Base-by-base conservation (phyloP, 305 asterid species). In the Ruellia speciosa region DNA sequence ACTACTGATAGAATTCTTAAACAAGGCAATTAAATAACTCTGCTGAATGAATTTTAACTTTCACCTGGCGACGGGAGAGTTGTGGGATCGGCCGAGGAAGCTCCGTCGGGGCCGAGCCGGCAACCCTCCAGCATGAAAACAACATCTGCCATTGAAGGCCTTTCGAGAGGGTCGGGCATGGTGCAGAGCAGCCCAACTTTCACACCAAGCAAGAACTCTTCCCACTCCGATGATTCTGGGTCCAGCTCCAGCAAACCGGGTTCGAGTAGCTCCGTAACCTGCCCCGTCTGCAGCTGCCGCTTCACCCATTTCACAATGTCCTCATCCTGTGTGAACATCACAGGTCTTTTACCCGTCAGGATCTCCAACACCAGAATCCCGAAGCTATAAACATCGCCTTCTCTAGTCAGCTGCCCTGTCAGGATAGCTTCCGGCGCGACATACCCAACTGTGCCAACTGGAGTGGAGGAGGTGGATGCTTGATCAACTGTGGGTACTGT, bases 121-220 rank as follows among this genome's bases (percentile, higher is more conserved):
- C 93, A 84, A 9, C 86, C 83, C 73, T 84, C 93, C 3, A 84
- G 84, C 93, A 84, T 84, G 75, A 81, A 84, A 56, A 84, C 86
- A 1, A 81, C 78, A 41, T 84, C 93, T 3, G 75, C 64, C 93
- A 84, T 84, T 9, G 84, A 53, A 40, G 93, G 93, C 59, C 93
- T 70, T 54, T 84, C 88, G 0, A 53, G 31, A 49, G 88, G 86
- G 37, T 84, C 93, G 0, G 84, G 75, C 82, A 79, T 78, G 56
- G 93, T 84, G 70, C 88, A 84, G n/a, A 84, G 81, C 58, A 84
- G 40, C 8, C 93, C 93, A 18, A 84, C 88, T 70, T 84, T 84
- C 7, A 84, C 70, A 1, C 93, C 93, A 12, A 84, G 54, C 73
- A 84, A 68, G 74, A 77, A 84, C 66, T 84, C 93, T 64, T 84